These are phyloP conservation scores for Debaryomyces sp. DNA, from an alignment of 1,139 yeast species.

Conservation along the genomic window DNA sequence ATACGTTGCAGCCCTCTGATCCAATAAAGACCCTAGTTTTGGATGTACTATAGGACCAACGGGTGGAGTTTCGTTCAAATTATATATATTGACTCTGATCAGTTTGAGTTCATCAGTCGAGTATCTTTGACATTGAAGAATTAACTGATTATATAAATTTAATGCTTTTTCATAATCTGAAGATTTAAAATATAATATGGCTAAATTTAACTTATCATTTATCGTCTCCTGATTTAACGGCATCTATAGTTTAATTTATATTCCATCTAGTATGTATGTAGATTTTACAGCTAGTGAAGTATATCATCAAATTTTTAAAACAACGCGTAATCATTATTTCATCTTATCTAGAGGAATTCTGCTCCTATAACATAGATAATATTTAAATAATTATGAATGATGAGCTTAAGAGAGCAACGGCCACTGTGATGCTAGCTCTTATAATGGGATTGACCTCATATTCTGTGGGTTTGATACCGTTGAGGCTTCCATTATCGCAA, in stretches of 20 bases:
- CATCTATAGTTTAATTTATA: conserved; percentile 3
- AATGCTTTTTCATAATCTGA: conserved; percentile 32
- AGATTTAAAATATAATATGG: conserved; percentile 37
- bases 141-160: conserved; percentile 23
- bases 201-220: conserved; percentile 32
- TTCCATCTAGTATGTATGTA: not conserved
- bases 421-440: not conserved
- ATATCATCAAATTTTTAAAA: not conserved
- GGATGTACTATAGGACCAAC: conserved; percentile 33
- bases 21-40: conserved; percentile 34
- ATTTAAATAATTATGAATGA: not conserved
- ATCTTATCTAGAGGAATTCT: not conserved
- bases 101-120: conserved; percentile 17
- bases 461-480: conserved; percentile 36
- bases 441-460: conserved; percentile 36
- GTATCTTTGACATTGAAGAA: conserved; percentile 19
- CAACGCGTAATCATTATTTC: not conserved
- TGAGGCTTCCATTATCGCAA: conserved; percentile 22
- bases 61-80: conserved; percentile 27
- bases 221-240: conserved; percentile 18
- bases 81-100: conserved; percentile 22
- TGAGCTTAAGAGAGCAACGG: not conserved
- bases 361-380: not conserved
- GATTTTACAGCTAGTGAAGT: not conserved
- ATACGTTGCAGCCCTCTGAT: conserved; percentile 60